Evolutionary conservation across 2,329 filamentous ascomycete species (phyloP), one percentile per base, ranked within the genome.

Genomic region (Exophiala sideris): DNA sequence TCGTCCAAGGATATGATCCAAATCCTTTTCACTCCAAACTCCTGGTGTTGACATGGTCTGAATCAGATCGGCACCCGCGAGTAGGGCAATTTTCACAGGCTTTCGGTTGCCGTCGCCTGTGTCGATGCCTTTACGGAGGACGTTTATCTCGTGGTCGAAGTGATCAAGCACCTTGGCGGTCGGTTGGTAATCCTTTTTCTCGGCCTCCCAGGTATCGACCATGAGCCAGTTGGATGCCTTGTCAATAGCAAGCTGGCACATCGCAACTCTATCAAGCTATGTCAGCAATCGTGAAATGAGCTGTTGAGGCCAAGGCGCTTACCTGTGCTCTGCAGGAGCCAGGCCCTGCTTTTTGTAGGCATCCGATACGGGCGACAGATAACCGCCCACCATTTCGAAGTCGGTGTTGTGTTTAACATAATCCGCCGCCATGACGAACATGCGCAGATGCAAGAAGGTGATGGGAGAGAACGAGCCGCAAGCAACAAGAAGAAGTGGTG

Each of bases 91-190:
- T 54, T 85, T 84, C 14, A 87, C 86, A 10, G 77, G 81, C 69
- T 83, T 86, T 66, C 80, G 83, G 49, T 77, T 76, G 55, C 89
- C 89, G 61, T 86, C 80, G 16, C 79, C 77, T 44, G 80, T 82
- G 64, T 88, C 80, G 29, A 94, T 82, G 5, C 91, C 91, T 36
- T 87, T 85, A 29, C 85, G 76, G 41, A 89, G 81, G 20, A 82
- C 80, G 68, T 96, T 96, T 68, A 96, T 89, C 70, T 96, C 90
- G 67, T 92, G 76, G 62, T 95, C 85, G 65, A 96, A 94, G 72
- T 96, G 92, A 67, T 95, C 90, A 45, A 96, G 78, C 38, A 96
- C 91, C 64, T 87, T 82, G 36, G 91, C 92, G 1, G 92, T 97
- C 12, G 91, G 90, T 58, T 90, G 86, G 68, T 96, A 97, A 62